Conservation (phyloP, 208 protist species). For the Acanthamoeba sp. region DNA sequence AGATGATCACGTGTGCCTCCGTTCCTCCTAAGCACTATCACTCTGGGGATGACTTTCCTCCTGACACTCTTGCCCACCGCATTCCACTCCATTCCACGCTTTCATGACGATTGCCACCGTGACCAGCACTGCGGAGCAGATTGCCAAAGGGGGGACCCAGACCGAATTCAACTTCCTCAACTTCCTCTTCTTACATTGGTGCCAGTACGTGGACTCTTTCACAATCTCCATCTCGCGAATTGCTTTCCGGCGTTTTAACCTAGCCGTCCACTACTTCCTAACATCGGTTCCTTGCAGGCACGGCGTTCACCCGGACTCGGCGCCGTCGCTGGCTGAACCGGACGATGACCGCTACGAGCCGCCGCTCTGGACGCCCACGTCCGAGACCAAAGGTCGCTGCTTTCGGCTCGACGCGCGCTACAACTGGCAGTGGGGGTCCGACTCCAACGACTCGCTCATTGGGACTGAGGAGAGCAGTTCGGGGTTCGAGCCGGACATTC, state of each 20-base stretch:
- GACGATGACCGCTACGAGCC: neutral
- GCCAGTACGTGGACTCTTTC: neutral
- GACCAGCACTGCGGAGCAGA: neutral
- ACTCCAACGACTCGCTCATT: neutral
- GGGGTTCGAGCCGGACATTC: neutral
- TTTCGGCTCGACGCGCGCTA: neutral
- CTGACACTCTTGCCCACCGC: neutral
- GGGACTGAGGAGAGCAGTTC: neutral
- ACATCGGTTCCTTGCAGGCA: neutral
- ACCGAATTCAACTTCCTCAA: conserved; percentile 41
- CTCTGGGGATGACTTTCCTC: no score
- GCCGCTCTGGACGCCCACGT: neutral
- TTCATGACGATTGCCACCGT: neutral
- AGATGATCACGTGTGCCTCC: neutral
- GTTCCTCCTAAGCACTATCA: neutral
- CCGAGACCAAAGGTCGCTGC: neutral
- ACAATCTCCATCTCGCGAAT: neutral
- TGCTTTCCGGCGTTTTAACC: neutral
- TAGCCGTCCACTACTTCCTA: no score
- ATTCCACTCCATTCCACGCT: neutral
- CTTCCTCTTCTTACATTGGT: neutral
- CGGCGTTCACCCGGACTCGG: neutral
- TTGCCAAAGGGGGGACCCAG: neutral
- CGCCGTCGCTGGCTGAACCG: neutral
- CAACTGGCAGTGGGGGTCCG: conserved; percentile 56